These are phyloP conservation scores for Aaosphaeria arxii DNA, from an alignment of 2,329 filamentous ascomycete species.

Conservation along the genomic window DNA sequence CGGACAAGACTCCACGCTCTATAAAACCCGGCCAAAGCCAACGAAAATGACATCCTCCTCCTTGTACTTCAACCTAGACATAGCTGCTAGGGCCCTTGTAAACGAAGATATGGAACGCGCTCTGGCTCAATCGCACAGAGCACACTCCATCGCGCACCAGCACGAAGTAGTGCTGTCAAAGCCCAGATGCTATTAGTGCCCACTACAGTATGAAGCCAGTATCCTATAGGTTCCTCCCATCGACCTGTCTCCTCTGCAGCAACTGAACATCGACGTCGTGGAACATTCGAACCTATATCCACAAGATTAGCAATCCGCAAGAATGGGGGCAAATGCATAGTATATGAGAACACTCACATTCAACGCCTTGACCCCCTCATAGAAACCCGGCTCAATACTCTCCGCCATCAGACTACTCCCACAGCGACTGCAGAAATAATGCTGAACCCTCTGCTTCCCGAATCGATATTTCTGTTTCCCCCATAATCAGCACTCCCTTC, in stretches of 20 bases:
- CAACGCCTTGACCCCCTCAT: conserved; percentile 24
- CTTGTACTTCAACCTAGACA: too few species aligned
- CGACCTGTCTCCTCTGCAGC: conserved; percentile 16
- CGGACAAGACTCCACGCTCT: too few species aligned
- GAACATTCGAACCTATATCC: conserved; percentile 18
- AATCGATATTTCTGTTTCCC: conserved; percentile 20
- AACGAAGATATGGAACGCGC: too few species aligned
- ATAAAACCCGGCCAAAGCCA: too few species aligned
- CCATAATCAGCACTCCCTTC: not conserved
- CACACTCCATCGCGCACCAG: too few species aligned
- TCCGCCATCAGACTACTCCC: conserved; percentile 25
- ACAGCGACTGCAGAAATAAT: conserved; percentile 30
- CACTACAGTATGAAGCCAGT: too few species aligned
- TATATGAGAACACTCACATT: conserved; percentile 17
- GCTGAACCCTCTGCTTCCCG: conserved; percentile 21
- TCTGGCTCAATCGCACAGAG: too few species aligned
- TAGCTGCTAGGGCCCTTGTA: too few species aligned
- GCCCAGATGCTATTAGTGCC: too few species aligned
- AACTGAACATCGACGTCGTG: conserved; percentile 22
- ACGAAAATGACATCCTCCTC: too few species aligned
- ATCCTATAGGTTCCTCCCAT: conserved; percentile 15
- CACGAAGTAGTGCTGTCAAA: too few species aligned
- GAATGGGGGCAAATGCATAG: not conserved
- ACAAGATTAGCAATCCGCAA: not conserved
- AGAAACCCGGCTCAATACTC: conserved; percentile 23